Evolutionary conservation across 2,329 filamentous ascomycete genomes (phyloP), one percentile per base, ranked within the genome.

Genomic region (Pseudophaeomoniella oleicola): DNA sequence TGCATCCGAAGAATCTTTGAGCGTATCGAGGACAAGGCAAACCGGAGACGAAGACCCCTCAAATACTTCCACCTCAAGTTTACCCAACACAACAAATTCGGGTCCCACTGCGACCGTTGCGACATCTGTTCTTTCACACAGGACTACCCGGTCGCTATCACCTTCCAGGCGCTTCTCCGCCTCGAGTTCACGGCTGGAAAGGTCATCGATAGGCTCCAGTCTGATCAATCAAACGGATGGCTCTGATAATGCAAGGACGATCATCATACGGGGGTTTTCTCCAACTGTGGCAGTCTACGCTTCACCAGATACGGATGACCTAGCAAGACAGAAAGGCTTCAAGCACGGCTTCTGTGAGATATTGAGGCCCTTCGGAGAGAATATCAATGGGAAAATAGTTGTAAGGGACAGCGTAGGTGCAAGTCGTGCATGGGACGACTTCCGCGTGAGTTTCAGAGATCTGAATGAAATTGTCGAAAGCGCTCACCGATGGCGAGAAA

Each of bases 361-460:
- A 16, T 62, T 98, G 38, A 70, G 88, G 35, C 88, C 90, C 0
- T 98, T 93, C 61, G 90, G 90, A 18, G 90, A 98, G 59, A 73
- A 70, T 12, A 71, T 96, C 1, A 74, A 80, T 35, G 90, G 90
- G 18, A 93, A 90, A 51, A 80, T 98, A 36, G 82, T 82, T 3
- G 79, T 96, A 38, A 69, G 90, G 48, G 90, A 98, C 58, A 94
- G 87, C 52, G 77, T 83, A 46, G 88, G 90, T 5, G 74, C 79
- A 31, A 87, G 85, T 53, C 76, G 76, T 51, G 72, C 75, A 29
- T 88, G 81, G 63, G 88, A 94, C 38, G 86, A 96, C 55, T 98
- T 86, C 57, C 80, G 84, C 1, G 71, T 98, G 39, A 79, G 85
- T 38, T 94, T 98, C 55, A 76, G 81, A 4, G 72, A 75, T 40